Evolutionary conservation across 1,139 yeast genomes (phyloP), one percentile per base, ranked within the genome.

Genomic region (Pneumocystis wakefieldiae): DNA sequence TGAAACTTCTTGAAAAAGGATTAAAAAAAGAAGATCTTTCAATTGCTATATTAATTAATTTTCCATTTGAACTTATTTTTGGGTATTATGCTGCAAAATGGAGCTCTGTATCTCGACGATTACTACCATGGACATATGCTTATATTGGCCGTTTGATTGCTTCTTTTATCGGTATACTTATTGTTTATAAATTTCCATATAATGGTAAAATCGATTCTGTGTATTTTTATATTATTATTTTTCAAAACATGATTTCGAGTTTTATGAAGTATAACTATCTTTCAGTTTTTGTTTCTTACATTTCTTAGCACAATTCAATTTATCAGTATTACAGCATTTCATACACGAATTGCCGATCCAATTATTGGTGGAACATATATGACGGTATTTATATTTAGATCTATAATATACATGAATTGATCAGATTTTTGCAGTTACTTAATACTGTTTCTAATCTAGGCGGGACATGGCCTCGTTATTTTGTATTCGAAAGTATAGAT

Each of bases 41-140:
- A 1, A 82, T 92, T 17, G 88, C 97, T 0, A 98, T 92, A 0
- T 76, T 92, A 63, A 87, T 94, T 62, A 97, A 92, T 73, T 92
- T 92, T 74, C 99, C 99, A 7, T 90, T 92, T 74, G 98, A 94
- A 73, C 86, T 92, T 73, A 75, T 92, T 2, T 91, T 92, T 75
- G 97, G 98, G 0, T 92, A 90, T 73, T 91, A 90, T 70, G 96
- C 96, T 1, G 98, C 96, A 3, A 83, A 90, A 70, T 90, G 97
- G 97, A 87, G 96, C 0, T 81, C 85, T 0, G 92, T 94, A 0
- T 76, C 79, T 60, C 75, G 80, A 29, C 81, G 96, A 0, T 78
- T 92, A 64, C 80, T 80, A 61, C 97, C 98, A 0, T 92, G 98
- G 98, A 73, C 91, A 69, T 79, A 81, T 72, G 98, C 95, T 0